Evolutionary conservation across 108 stramenopile genomes (phyloP), one percentile per base, ranked within the genome.

Genomic region (Seminavis robusta): DNA sequence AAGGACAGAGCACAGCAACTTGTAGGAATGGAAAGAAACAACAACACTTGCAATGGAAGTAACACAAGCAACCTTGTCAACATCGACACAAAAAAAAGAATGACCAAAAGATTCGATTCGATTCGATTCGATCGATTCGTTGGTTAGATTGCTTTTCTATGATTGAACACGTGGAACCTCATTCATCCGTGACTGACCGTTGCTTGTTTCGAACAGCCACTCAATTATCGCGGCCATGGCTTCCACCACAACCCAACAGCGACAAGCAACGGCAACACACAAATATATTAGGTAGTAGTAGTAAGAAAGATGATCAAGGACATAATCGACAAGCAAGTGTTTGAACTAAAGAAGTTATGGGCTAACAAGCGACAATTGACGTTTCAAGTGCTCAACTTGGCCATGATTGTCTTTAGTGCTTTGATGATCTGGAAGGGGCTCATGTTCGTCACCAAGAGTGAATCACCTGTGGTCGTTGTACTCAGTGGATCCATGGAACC

Each of bases 351-450:
- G 59, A 96, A 97, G 90, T 92, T 99, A 45, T 99, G 98, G 98
- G 76, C 76, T 31, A 98, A 98, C 76, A 98, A 98, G 69, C 88
- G 97, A 11, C 90, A 90, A 74, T 73, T 99, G 31, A 62, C 83
- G 19, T 98, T 97, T 66, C 97, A 98, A 65, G 60, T 85, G 8
- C 77, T 99, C 33, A 98, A 99, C 66, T 77, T 99, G 54, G 97
- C 96, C 53, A 98, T 99, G 99, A 98, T 99, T 69, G 97, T 98
- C 34, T 95, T 99, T 60, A 89, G 88, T 20, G 99, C 99, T 11
- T 76, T 99, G 33, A 98, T 99, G 98, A 98, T 99, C 45, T 99
- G 99, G 99, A 98, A 98, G 59, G 90, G 86, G 28, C 77, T 98
- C 51, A 98, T 98, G 96, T 94, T 98, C 47, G 56, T 94, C 27